These are phyloP conservation scores for Hanseniaspora hatyaiensis DNA, from an alignment of 805 yeast species.

Conservation along the genomic window DNA sequence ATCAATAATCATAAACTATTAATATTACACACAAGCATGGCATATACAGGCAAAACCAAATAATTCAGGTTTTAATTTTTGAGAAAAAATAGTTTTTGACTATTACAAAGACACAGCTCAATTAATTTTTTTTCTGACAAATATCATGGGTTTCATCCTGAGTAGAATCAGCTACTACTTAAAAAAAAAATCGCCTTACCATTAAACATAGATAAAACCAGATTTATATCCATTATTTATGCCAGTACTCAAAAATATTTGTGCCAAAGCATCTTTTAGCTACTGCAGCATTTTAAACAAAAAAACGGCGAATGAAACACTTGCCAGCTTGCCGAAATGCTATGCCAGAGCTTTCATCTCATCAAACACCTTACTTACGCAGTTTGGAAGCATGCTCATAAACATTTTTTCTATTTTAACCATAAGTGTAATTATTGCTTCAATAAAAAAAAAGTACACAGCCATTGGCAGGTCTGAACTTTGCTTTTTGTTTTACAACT, in stretches of 20 bases:
- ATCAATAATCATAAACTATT: too few species aligned
- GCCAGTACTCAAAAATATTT: background rate
- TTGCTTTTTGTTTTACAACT: conserved; percentile 55
- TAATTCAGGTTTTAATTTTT: too few species aligned
- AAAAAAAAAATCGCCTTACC: too few species aligned
- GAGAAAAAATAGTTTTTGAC: too few species aligned
- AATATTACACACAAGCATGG: background rate
- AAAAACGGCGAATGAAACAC: background rate
- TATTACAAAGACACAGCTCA: too few species aligned
- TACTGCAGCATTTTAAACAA: conserved; percentile 2
- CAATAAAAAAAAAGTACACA: conserved; percentile 74
- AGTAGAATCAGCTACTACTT: too few species aligned
- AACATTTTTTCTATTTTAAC: conserved; percentile 5
- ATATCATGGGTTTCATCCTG: too few species aligned
- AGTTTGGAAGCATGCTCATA: background rate
- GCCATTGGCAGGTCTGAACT: conserved; percentile 90
- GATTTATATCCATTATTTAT: background rate
- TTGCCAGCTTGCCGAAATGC: background rate
- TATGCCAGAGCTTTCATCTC: conserved; percentile 3
- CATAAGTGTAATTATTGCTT: conserved; percentile 45
- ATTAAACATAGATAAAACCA: background rate
- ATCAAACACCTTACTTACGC: conserved; percentile 1
- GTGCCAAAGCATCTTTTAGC: conserved; percentile 5
- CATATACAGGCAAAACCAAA: too few species aligned
- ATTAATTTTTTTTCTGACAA: too few species aligned